Evolutionary conservation across 2,329 filamentous ascomycete genomes (phyloP).

Genomic region (Pseudohalonectria lignicola): DNA sequence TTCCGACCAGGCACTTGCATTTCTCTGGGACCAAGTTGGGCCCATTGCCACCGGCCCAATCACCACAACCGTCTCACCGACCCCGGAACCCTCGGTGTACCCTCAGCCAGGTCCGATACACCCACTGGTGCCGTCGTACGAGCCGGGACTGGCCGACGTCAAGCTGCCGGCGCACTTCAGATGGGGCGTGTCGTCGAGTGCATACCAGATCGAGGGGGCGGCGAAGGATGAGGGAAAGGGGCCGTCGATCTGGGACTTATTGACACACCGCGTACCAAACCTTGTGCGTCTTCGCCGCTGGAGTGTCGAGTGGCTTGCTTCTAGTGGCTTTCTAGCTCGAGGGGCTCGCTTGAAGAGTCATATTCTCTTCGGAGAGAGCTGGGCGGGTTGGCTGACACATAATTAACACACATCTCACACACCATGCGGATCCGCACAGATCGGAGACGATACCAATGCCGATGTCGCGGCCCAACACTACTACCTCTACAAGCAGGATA

Average conservation of each 20-base stretch:
- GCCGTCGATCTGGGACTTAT: conserved; percentile 30
- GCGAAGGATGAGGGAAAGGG: conserved; percentile 29
- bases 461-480: conserved; percentile 38
- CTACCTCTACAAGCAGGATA: conserved; percentile 45
- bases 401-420: no score
- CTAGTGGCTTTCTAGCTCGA: no score
- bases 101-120: background rate
- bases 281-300: no score
- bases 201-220: conserved; percentile 34
- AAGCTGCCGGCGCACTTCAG: conserved; percentile 31
- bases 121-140: background rate
- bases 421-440: no score
- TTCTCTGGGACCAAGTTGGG: background rate
- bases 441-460: conserved; percentile 11
- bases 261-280: conserved; percentile 1
- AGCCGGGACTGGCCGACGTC: background rate
- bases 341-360: no score
- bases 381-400: no score
- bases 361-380: no score
- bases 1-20: background rate
- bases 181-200: conserved; percentile 36
- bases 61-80: background rate
- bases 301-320: no score
- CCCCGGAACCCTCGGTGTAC: background rate
- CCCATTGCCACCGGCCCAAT: background rate